Evolutionary conservation across 305 asterid genomes (phyloP).

Genomic region (Rubia tinctorum): DNA sequence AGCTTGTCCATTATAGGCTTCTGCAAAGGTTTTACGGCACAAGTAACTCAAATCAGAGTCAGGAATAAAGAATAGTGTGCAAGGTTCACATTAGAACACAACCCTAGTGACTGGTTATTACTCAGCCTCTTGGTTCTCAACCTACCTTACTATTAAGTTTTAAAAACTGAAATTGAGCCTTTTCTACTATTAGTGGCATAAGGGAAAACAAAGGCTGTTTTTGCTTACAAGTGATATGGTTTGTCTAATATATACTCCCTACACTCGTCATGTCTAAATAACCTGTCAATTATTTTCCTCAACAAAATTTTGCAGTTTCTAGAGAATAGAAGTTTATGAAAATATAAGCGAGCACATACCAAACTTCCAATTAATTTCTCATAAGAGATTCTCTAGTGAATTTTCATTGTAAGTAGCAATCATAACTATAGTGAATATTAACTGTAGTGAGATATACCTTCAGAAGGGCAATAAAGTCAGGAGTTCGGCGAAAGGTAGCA

Average conservation of each 20-base stretch:
- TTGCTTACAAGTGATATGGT: neutral
- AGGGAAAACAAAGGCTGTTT: neutral
- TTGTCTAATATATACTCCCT: neutral
- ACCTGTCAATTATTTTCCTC: neutral
- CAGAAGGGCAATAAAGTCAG: conserved; percentile 77
- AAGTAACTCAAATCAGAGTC: conserved; percentile 8
- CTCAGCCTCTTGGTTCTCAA: neutral
- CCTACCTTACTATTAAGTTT: neutral
- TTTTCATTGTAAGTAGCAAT: neutral
- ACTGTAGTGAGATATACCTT: conserved; percentile 47
- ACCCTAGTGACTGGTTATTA: neutral
- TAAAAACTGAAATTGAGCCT: neutral
- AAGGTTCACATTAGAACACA: neutral
- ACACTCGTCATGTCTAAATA: neutral
- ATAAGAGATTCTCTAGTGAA: neutral
- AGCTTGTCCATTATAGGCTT: conserved; percentile 86
- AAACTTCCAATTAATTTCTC: neutral
- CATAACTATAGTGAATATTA: conserved; percentile 2
- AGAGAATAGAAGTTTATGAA: neutral
- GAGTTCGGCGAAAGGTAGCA: conserved; percentile 74
- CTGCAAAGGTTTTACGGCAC: conserved; percentile 37
- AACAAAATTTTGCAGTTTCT: neutral
- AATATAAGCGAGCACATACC: neutral
- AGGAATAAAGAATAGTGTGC: neutral
- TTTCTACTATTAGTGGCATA: neutral